Evolutionary conservation across 495 filamentous ascomycete genomes (phyloP).

Genomic region (Pseudoneurospora amorphoporcata): DNA sequence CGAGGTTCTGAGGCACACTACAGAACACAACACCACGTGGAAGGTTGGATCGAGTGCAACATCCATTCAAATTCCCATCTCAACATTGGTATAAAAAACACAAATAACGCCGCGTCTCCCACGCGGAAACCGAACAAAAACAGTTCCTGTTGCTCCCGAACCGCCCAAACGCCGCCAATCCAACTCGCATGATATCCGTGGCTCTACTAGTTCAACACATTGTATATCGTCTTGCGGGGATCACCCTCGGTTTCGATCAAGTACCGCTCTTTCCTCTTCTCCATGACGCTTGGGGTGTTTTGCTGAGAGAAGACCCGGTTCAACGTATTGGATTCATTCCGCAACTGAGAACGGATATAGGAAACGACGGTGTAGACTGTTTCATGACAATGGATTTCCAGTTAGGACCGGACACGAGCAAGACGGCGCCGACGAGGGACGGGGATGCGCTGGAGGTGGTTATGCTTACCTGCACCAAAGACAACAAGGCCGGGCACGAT

Average conservation of each 20-base stretch:
- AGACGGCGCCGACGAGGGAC: neutral
- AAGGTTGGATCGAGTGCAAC: neutral
- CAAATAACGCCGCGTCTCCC: neutral
- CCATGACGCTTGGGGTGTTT: conserved; percentile 27
- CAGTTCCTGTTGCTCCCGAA: neutral
- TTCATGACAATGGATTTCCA: neutral
- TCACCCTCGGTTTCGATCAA: conserved; percentile 27
- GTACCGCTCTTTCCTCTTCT: conserved; percentile 16
- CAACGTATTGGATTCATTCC: conserved; percentile 21
- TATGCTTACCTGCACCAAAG: conserved; percentile 18
- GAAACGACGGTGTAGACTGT: conserved; percentile 21
- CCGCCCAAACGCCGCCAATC: neutral
- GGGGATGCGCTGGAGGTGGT: neutral
- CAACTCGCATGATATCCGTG: neutral
- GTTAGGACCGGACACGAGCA: neutral
- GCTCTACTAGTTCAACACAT: conserved; percentile 26
- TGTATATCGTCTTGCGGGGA: conserved; percentile 28
- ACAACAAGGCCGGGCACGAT: conserved; percentile 17
- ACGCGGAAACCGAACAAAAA: neutral
- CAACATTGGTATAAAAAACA: neutral
- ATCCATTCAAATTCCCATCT: neutral
- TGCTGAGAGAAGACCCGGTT: conserved; percentile 32
- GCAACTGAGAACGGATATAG: conserved; percentile 24
- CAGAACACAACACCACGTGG: neutral
- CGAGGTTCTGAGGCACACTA: neutral